Percentiles rank a stretch among this genome's conserved stretches.
Conservation (phyloP, 2,329 filamentous ascomycete species). For the Tolypocladium cylindrosporum region DNA sequence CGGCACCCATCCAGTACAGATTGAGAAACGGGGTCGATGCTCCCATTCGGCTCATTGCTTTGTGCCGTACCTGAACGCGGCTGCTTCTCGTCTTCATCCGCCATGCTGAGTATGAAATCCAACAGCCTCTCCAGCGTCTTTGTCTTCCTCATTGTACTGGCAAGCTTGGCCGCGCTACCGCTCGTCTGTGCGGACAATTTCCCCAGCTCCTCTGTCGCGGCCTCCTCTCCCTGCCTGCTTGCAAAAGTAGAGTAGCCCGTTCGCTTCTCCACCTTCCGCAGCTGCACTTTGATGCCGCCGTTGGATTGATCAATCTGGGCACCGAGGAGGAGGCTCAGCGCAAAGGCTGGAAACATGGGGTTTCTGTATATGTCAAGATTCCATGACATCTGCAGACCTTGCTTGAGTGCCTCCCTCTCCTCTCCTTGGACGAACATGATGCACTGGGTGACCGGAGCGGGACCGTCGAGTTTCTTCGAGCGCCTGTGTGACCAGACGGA, state of each 20-base stretch:
- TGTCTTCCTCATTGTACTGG: constrained; percentile 26
- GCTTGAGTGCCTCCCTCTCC: constrained; percentile 14
- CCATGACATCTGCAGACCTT: constrained; percentile 18
- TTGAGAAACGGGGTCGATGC: neutral
- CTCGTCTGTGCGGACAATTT: constrained; percentile 22
- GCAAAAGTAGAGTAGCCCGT: constrained; percentile 25
- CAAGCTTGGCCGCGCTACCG: constrained; percentile 23
- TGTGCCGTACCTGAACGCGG: too few species aligned
- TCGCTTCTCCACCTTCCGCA: constrained; percentile 23
- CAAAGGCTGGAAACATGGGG: constrained; percentile 24
- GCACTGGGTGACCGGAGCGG: constrained; percentile 13
- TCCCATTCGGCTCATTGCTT: neutral
- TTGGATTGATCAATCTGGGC: constrained; percentile 22
- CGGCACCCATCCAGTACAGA: constrained; percentile 4
- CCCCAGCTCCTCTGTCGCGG: constrained; percentile 18
- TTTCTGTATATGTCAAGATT: constrained; percentile 13
- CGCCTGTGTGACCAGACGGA: constrained; percentile 23
- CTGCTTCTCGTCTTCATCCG: constrained; percentile 2
- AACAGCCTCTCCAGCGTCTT: constrained; percentile 23
- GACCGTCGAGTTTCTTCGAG: constrained; percentile 3
- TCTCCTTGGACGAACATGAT: constrained; percentile 19
- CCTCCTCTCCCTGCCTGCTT: constrained; percentile 14
- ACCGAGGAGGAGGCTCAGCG: constrained; percentile 22
- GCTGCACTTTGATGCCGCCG: constrained; percentile 17
- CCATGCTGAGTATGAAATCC: constrained; percentile 14